Base-by-base conservation (phyloP, 2,329 filamentous ascomycete genomes). In the Apiospora phragmitis region DNA sequence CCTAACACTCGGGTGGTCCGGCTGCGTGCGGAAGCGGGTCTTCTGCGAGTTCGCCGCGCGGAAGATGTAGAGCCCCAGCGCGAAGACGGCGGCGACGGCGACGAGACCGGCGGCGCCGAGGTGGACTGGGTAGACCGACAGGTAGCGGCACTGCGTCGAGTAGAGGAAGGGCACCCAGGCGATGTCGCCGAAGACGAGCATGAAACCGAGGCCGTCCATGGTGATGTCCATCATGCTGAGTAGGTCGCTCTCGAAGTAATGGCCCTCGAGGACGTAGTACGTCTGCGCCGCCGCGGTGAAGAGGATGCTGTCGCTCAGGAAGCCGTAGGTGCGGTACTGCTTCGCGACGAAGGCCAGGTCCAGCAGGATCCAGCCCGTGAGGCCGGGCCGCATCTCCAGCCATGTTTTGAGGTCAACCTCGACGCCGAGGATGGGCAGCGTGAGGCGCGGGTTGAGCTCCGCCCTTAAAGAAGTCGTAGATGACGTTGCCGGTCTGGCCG, bases 381-480 rank as follows among this genome's bases (percentile, higher is more conserved):
- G 88, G 66, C 95, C 95, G 0, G 95, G 95, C 21, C 95, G 91
- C 77, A 98, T 87, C 83, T 98, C 95, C 81, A 93, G 92, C 81
- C 92, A 98, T 71, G 91, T 87, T 83, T 98, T 98, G 82, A 98
- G 92, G 78, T 98, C 95, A 67, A 98, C 87, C 75, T 94, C 92
- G n/a, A n/a, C n/a, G 71, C 94, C 94, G 73, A 97, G 87, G 66
- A 97, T 80, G 2, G 94, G 94, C 35, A 97, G 83, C 0, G 87
- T 89, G 71, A 97, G 82, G 66, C 95, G 93, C 3, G 95, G 95
- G 83, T 98, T 98, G 72, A 98, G 90, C 81, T 98, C 95, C 32
- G 24, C 95, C 95, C 74, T 98, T 98, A 83, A 94, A 98, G 90
- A 94, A 98, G 82, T 98, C 95, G 80, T 98, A 98, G 45, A 98